Percentiles rank a stretch among this genome's conserved stretches.
phyloP scores from a whole-genome alignment of 73 alveolate species.

The Tetrahymena elliotti region DNA sequence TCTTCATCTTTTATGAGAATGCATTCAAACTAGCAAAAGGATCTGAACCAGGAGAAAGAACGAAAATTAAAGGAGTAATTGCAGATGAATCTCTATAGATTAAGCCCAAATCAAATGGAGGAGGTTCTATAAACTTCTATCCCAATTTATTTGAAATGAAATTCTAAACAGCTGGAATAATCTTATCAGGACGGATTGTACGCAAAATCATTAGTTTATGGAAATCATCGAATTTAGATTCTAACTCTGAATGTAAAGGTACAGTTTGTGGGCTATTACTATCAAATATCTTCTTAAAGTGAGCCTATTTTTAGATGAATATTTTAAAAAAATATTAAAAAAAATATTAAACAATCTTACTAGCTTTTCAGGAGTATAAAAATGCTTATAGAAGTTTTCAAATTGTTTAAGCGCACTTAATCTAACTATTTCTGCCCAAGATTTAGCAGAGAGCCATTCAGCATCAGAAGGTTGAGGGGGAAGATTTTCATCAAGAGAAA shows the following conservation, averaged over 20 bases:
- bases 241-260: slow-evolving; percentile 76
- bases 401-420: slow-evolving; percentile 52
- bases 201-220: slow-evolving; percentile 77
- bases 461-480: slow-evolving; percentile 88
- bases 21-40: slow-evolving; percentile 90
- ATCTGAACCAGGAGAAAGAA: slow-evolving; percentile 98
- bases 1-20: slow-evolving; percentile 83
- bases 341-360: not conserved
- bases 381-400: slow-evolving; percentile 41
- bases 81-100: slow-evolving; percentile 89
- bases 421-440: slow-evolving; percentile 89
- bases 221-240: slow-evolving; percentile 63
- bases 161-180: slow-evolving; percentile 85
- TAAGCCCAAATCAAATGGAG: slow-evolving; percentile 94
- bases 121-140: slow-evolving; percentile 89
- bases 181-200: slow-evolving; percentile 94
- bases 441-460: slow-evolving; percentile 91
- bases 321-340: slow-evolving; percentile 39
- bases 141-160: slow-evolving; percentile 85
- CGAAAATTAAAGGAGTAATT: slow-evolving; percentile 95
- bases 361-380: slow-evolving; percentile 52
- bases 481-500: slow-evolving; percentile 90
- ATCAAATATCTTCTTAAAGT: slow-evolving; percentile 82
- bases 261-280: slow-evolving; percentile 82
- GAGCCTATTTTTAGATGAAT: slow-evolving; percentile 71